Evolutionary conservation across 148 eudicot genomes (phyloP).

Genomic region (Chenopodium album): DNA sequence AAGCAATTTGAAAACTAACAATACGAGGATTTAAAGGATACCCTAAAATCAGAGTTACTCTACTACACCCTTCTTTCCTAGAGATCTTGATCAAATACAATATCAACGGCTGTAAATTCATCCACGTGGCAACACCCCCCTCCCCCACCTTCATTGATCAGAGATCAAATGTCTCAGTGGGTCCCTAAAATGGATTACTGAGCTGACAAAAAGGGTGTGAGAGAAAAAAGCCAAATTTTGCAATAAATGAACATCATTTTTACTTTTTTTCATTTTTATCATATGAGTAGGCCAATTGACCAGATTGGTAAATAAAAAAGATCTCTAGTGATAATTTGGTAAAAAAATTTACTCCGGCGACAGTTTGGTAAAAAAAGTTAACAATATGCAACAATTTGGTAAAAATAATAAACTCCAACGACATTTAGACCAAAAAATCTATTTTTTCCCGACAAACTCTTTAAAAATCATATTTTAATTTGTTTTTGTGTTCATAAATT

Average conservation of each 20-base stretch:
- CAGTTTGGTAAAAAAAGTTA: too few relatives aligned
- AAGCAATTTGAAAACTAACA: conserved; percentile 8
- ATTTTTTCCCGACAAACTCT: too few relatives aligned
- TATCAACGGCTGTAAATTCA: background rate
- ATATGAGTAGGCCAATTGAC: too few relatives aligned
- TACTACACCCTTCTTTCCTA: background rate
- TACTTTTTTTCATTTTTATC: too few relatives aligned
- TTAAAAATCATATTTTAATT: too few relatives aligned
- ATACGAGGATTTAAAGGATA: conserved; percentile 22
- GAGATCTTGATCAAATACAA: background rate
- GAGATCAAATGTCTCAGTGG: background rate
- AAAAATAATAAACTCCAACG: too few relatives aligned
- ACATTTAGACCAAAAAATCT: too few relatives aligned
- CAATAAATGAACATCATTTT: conserved; percentile 12
- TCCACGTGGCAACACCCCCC: conserved; percentile 22
- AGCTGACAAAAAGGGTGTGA: background rate
- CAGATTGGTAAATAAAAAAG: too few relatives aligned
- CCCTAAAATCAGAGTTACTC: background rate
- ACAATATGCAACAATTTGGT: too few relatives aligned
- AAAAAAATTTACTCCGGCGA: too few relatives aligned
- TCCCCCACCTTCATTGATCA: background rate
- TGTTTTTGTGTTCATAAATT: too few relatives aligned
- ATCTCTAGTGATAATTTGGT: too few relatives aligned
- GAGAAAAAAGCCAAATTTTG: background rate
- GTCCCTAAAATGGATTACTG: background rate